Evolutionary conservation across 148 eudicot genomes (phyloP).

Genomic region (Rhododendron simsii): DNA sequence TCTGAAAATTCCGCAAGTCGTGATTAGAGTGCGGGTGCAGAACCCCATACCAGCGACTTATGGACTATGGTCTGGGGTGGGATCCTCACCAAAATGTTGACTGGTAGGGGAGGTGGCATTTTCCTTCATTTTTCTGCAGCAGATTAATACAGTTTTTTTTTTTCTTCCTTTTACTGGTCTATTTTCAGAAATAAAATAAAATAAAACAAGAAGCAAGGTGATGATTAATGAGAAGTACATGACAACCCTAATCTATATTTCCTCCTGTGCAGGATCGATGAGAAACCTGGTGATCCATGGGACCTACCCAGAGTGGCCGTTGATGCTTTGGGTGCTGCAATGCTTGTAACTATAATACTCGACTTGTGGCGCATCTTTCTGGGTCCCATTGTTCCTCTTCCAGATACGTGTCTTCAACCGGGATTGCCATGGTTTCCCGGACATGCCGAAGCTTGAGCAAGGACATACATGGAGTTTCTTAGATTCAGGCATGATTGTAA

Average conservation of each 20-base stretch:
- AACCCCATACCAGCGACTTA: background rate
- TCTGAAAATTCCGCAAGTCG: background rate
- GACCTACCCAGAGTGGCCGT: slow-evolving; percentile 78
- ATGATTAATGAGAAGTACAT: background rate
- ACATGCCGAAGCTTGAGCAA: slow-evolving; percentile 17
- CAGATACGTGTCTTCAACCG: slow-evolving; percentile 57
- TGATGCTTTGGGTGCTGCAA: slow-evolving; percentile 93
- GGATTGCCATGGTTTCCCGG: slow-evolving; percentile 81
- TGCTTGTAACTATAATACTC: slow-evolving; percentile 94
- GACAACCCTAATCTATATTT: background rate
- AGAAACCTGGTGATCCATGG: slow-evolving; percentile 70
- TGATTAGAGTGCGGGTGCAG: background rate
- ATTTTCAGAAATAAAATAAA: background rate
- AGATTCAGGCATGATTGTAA: background rate
- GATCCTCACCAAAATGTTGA: background rate
- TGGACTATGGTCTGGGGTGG: background rate
- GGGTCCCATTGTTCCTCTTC: slow-evolving; percentile 75
- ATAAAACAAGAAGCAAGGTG: background rate
- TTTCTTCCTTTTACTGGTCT: background rate
- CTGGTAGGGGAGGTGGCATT: background rate
- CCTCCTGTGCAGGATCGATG: slow-evolving; percentile 62
- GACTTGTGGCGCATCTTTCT: slow-evolving; percentile 89
- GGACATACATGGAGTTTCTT: background rate
- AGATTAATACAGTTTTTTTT: background rate
- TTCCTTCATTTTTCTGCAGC: background rate